Evolutionary conservation across 352 stramenopile genomes (phyloP).

Genomic region (Globisporangium emineosum): DNA sequence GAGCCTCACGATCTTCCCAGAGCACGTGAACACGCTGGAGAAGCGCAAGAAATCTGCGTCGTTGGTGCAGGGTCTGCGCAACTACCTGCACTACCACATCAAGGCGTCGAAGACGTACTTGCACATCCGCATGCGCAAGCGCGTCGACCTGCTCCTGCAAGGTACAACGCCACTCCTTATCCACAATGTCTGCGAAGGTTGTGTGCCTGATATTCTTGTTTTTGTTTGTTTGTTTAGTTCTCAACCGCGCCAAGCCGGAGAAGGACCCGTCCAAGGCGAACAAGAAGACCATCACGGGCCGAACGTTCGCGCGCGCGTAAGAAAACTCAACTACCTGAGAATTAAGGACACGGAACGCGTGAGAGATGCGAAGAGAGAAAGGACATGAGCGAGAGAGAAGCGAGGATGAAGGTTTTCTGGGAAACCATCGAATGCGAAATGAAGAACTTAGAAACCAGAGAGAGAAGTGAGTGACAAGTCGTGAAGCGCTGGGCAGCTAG

Average conservation of each 20-base stretch:
- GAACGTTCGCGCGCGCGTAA: slow-evolving; percentile 81
- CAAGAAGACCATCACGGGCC: slow-evolving; percentile 92
- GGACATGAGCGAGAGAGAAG: not conserved
- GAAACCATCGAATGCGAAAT: not conserved
- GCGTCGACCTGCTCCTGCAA: slow-evolving; percentile 90
- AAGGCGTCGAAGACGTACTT: slow-evolving; percentile 96
- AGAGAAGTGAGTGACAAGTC: not conserved
- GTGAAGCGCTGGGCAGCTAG: not conserved
- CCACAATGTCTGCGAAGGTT: not conserved
- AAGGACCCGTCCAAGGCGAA: slow-evolving; percentile 84
- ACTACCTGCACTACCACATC: slow-evolving; percentile 96
- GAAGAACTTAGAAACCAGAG: not conserved
- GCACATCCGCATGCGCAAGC: slow-evolving; percentile 95
- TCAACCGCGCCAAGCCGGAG: slow-evolving; percentile 90
- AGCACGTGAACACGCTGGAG: slow-evolving; percentile 83
- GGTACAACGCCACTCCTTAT: slow-evolving; percentile 31
- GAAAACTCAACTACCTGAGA: not conserved
- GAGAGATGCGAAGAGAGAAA: not conserved
- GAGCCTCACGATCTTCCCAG: slow-evolving; percentile 86
- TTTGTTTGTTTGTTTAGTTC: slow-evolving; percentile 41
- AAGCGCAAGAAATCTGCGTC: slow-evolving; percentile 89
- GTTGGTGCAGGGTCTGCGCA: slow-evolving; percentile 86
- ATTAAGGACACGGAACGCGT: not conserved
- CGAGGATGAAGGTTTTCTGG: not conserved
- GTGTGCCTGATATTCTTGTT: not conserved